A percentile compares a stretch with the other conserved stretches of the same genome.
Evolutionary conservation across 1,284 basidiomycete species (phyloP).

Genomic region (Moesziomyces antarcticus): DNA sequence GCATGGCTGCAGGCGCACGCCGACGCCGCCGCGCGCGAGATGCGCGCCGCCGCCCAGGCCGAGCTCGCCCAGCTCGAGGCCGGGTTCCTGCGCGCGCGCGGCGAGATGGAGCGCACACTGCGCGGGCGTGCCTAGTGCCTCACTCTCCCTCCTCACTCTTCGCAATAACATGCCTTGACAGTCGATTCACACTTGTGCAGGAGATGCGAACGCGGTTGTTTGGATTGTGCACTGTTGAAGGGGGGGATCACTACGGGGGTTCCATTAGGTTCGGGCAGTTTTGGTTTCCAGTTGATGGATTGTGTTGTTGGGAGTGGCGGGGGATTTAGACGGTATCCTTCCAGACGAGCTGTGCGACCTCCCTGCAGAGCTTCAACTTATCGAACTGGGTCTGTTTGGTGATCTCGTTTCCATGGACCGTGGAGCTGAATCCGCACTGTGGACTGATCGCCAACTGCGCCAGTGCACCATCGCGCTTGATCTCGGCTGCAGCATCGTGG

Average conservation of each 20-base stretch:
- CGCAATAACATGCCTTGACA: no score
- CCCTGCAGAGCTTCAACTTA: slow-evolving; percentile 73
- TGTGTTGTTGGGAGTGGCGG: no score
- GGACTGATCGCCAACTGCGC: slow-evolving; percentile 76
- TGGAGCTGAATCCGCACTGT: slow-evolving; percentile 80
- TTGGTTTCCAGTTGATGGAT: no score
- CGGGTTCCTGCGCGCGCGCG: slow-evolving; percentile 9
- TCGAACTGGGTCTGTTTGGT: slow-evolving; percentile 72
- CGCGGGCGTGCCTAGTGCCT: slow-evolving; percentile 6
- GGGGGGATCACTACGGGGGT: no score
- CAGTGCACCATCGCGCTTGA: slow-evolving; percentile 71
- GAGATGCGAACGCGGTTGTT: no score
- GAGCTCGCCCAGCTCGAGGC: slow-evolving; percentile 34
- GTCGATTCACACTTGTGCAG: no score
- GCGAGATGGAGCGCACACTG: slow-evolving; percentile 20
- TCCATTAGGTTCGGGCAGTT: no score
- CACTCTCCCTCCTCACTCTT: no score
- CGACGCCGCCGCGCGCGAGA: slow-evolving; percentile 35
- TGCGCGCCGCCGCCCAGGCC: slow-evolving; percentile 26
- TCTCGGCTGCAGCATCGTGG: slow-evolving; percentile 74
- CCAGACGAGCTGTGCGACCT: slow-evolving; percentile 69
- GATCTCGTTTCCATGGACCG: slow-evolving; percentile 69
- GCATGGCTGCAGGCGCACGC: slow-evolving; percentile 46
- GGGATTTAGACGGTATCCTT: slow-evolving; percentile 15
- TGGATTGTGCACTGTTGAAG: no score